Conservation (phyloP, 768 basidiomycete genomes). For the Amanita molliuscula region DNA sequence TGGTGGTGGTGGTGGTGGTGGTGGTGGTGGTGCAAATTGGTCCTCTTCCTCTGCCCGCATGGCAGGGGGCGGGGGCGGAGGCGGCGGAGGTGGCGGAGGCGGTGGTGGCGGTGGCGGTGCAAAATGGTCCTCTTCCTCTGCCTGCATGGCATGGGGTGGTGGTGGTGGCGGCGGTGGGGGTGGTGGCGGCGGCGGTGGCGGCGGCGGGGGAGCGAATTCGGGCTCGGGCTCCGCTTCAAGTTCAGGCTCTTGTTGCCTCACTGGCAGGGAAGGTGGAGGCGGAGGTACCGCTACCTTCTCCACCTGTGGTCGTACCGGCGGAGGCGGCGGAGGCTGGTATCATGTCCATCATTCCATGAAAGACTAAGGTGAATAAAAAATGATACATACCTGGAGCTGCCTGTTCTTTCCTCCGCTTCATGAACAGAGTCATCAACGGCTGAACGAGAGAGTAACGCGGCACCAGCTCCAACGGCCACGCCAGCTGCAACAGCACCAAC, state of each 20-base stretch:
- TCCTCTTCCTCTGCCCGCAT: constrained; percentile 17
- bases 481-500: constrained; percentile 19
- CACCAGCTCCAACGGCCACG: constrained; percentile 22
- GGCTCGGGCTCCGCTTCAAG: constrained; percentile 13
- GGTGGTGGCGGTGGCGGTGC: constrained; percentile 30
- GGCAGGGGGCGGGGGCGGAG: not conserved
- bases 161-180: not conserved
- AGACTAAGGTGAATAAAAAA: not conserved
- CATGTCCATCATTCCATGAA: not conserved
- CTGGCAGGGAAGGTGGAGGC: constrained; percentile 26
- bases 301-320: constrained; percentile 20
- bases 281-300: constrained; percentile 20
- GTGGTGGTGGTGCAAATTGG: constrained; percentile 14
- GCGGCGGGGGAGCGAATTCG: constrained; percentile 22
- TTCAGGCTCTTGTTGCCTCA: constrained; percentile 17
- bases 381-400: constrained; percentile 18
- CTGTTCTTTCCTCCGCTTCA: constrained; percentile 15
- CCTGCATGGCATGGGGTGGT: constrained; percentile 15
- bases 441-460: constrained; percentile 6
- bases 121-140: not conserved
- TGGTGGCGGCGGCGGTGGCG: constrained; percentile 31
- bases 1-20: constrained; percentile 42
- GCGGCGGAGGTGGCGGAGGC: constrained; percentile 17
- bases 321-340: constrained; percentile 16
- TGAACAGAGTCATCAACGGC: constrained; percentile 13